phyloP scores from a whole-genome alignment of 768 basidiomycete species.

The Trametes gibbosa region DNA sequence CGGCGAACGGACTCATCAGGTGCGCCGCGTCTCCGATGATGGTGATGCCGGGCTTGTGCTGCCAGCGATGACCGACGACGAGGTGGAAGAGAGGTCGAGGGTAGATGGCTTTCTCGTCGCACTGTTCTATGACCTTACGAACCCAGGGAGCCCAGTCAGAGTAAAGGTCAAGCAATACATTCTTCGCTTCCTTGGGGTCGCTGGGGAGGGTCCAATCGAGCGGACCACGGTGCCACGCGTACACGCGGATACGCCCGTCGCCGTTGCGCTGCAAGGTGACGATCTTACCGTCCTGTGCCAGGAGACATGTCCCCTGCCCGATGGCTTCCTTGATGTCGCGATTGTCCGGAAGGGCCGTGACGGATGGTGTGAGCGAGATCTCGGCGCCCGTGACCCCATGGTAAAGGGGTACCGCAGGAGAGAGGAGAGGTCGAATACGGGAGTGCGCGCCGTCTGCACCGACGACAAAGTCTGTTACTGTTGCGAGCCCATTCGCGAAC shows the following conservation, averaged over 20 bases:
- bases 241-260: constrained; percentile 20
- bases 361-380: constrained; percentile 24
- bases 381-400: constrained; percentile 28
- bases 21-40: constrained; percentile 34
- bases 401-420: constrained; percentile 32
- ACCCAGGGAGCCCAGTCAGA: constrained; percentile 15
- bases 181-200: constrained; percentile 9
- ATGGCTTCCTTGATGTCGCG: constrained; percentile 17
- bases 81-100: constrained; percentile 18
- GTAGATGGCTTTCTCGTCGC: constrained; percentile 9
- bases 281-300: constrained; percentile 24
- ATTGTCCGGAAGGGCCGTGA: neutral
- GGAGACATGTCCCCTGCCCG: constrained; percentile 31
- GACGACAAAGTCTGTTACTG: constrained; percentile 26
- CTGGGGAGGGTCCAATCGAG: constrained; percentile 9
- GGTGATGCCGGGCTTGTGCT: constrained; percentile 6
- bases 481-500: neutral
- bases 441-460: constrained; percentile 44
- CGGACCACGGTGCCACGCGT: constrained; percentile 13
- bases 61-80: constrained; percentile 16
- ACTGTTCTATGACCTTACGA: constrained; percentile 5
- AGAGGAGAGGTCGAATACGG: constrained; percentile 34
- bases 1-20: constrained; percentile 35
- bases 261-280: constrained; percentile 36
- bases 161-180: neutral